Conservation (phyloP, 352 stramenopile genomes). For the Thalassiosira ordinaria region DNA sequence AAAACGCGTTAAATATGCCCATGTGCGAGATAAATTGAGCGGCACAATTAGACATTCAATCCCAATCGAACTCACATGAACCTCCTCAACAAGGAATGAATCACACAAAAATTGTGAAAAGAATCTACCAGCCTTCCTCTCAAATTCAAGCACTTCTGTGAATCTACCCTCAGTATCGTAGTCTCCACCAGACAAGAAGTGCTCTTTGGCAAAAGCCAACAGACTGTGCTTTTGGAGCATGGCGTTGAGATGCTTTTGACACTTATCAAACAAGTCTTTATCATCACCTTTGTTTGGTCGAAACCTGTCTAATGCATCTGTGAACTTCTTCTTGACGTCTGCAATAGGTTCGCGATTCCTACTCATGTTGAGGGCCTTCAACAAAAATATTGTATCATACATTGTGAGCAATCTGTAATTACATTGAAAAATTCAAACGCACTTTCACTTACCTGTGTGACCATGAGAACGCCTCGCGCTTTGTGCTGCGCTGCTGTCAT, state of each 20-base stretch:
- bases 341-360: constrained; percentile 16
- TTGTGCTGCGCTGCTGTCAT: constrained; percentile 45
- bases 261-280: constrained; percentile 8
- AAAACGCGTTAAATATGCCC: too few relatives aligned
- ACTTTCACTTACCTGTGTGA: constrained; percentile 28
- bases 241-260: constrained; percentile 20
- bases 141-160: constrained; percentile 34
- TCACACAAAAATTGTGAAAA: constrained; percentile 23
- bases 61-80: too few relatives aligned
- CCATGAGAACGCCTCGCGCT: constrained; percentile 25
- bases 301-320: constrained; percentile 25
- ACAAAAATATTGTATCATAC: too few relatives aligned
- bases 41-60: too few relatives aligned
- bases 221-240: constrained; percentile 12
- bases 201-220: constrained; percentile 14
- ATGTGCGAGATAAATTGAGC: too few relatives aligned
- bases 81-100: constrained; percentile 32
- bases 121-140: constrained; percentile 19
- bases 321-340: constrained; percentile 32
- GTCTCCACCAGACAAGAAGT: constrained; percentile 10
- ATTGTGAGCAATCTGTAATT: too few relatives aligned
- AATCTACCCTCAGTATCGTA: constrained; percentile 32
- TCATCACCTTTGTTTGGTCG: constrained; percentile 31
- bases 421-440: too few relatives aligned
- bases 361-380: constrained; percentile 39